phyloP scores from a whole-genome alignment of 139 green algal genomes.

The Marvania coccoides region DNA sequence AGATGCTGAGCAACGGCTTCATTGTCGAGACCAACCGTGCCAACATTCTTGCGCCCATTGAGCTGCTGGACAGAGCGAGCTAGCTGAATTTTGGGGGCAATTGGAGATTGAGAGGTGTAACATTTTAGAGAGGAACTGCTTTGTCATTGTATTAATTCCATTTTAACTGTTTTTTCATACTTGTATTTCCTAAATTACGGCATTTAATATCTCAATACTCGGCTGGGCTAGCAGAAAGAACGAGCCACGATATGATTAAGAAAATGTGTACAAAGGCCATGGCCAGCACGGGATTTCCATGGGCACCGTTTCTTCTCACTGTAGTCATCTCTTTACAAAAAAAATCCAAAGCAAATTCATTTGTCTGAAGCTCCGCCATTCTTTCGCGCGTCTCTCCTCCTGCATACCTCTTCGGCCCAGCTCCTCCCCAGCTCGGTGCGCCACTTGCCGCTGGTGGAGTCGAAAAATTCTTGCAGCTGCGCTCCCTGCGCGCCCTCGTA shows the following conservation, averaged over 20 bases:
- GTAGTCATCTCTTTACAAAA: background rate
- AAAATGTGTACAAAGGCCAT: background rate
- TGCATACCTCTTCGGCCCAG: conserved; percentile 42
- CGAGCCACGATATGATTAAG: background rate
- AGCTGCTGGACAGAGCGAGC: conserved; percentile 66
- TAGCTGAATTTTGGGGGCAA: background rate
- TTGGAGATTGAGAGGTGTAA: too few species aligned
- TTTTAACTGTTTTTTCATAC: too few species aligned
- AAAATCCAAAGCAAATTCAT: background rate
- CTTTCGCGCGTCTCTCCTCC: background rate
- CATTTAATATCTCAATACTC: too few species aligned
- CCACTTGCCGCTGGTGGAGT: conserved; percentile 67
- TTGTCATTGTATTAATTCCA: too few species aligned
- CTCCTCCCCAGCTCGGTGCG: conserved; percentile 53
- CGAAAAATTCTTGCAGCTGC: conserved; percentile 81
- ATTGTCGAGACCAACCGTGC: conserved; percentile 94
- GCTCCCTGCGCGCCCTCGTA: conserved; percentile 69
- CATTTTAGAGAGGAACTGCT: too few species aligned
- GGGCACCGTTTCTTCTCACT: too few species aligned
- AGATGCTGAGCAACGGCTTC: conserved; percentile 86
- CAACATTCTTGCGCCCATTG: conserved; percentile 77
- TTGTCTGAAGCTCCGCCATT: background rate
- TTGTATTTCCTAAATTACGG: too few species aligned
- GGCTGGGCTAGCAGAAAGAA: background rate
- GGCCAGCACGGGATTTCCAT: background rate